A percentile compares a stretch with the other conserved stretches of the same genome.
Evolutionary conservation across 2,329 filamentous ascomycete species (phyloP).

Genomic region (Talaromyces sp.): DNA sequence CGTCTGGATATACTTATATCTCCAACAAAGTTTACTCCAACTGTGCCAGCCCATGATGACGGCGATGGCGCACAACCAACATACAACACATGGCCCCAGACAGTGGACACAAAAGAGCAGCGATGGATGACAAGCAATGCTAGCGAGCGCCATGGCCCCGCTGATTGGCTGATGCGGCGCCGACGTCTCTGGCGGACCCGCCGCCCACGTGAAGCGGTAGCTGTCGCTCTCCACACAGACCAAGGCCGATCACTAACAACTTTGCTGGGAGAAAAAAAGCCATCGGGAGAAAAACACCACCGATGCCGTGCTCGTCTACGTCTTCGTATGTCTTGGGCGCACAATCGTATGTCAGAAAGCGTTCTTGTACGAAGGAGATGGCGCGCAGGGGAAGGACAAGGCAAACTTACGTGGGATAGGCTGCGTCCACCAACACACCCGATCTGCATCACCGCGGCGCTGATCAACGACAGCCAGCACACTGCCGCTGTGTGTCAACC

Average conservation of each 20-base stretch:
- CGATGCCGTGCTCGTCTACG: background rate
- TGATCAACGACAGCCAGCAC: too few relatives aligned
- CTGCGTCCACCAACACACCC: background rate
- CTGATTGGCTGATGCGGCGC: background rate
- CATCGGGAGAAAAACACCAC: background rate
- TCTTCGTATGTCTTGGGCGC: background rate
- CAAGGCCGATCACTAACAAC: background rate
- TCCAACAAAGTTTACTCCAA: background rate
- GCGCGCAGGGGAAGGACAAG: too few relatives aligned
- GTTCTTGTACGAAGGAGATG: too few relatives aligned
- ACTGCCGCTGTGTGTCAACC: too few relatives aligned
- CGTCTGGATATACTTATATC: too few relatives aligned
- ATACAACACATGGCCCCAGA: background rate
- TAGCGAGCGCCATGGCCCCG: background rate
- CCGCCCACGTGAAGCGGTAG: background rate
- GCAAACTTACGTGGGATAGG: too few relatives aligned
- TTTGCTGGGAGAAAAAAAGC: too few relatives aligned
- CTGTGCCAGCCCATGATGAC: too few relatives aligned
- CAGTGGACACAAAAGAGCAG: background rate
- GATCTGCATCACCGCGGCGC: background rate
- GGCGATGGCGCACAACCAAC: too few relatives aligned
- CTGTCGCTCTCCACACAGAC: background rate
- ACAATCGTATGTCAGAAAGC: too few relatives aligned
- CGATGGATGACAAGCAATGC: background rate
- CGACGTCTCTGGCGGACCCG: background rate